phyloP scores from a whole-genome alignment of 164 flowering plant genomes.

The Taxillus chinensis region DNA sequence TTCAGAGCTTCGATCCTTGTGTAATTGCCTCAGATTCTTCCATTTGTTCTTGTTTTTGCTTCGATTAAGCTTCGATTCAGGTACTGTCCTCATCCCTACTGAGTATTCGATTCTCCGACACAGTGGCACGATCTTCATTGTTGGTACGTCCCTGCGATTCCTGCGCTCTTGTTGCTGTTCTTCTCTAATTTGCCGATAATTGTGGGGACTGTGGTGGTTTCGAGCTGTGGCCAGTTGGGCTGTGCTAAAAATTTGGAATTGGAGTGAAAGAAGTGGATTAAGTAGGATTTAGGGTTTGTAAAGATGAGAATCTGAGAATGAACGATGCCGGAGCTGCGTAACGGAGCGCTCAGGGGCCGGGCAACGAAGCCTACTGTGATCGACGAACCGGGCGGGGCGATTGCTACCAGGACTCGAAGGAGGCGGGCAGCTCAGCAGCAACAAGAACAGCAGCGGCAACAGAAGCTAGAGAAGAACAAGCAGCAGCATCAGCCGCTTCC shows the following conservation, averaged over 20 bases:
- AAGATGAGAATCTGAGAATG: slow-evolving; percentile 32
- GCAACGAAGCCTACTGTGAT: slow-evolving; percentile 17
- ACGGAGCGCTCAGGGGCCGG: slow-evolving; percentile 42
- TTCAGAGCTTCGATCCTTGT: too few species aligned
- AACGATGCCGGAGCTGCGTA: slow-evolving; percentile 50
- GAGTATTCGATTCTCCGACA: not conserved
- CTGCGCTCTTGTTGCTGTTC: not conserved
- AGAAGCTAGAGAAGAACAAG: not conserved
- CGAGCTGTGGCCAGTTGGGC: not conserved
- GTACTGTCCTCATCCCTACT: not conserved
- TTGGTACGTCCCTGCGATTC: not conserved
- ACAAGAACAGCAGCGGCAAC: not conserved
- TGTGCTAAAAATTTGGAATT: not conserved
- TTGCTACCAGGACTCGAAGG: slow-evolving; percentile 39
- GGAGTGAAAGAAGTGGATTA: not conserved
- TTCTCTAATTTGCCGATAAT: not conserved
- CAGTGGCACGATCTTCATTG: not conserved
- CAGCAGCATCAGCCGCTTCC: slow-evolving; percentile 3
- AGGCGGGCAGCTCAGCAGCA: slow-evolving; percentile 9
- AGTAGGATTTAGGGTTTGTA: not conserved
- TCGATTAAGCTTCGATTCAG: not conserved
- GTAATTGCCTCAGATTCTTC: not conserved
- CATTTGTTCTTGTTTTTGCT: not conserved
- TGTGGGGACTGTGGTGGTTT: not conserved
- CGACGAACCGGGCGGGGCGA: slow-evolving; percentile 23